Evolutionary conservation across 192 early-diverging fungal species (phyloP), one percentile per base, ranked within the genome.

Genomic region (Phlyctochytrium bullatum): DNA sequence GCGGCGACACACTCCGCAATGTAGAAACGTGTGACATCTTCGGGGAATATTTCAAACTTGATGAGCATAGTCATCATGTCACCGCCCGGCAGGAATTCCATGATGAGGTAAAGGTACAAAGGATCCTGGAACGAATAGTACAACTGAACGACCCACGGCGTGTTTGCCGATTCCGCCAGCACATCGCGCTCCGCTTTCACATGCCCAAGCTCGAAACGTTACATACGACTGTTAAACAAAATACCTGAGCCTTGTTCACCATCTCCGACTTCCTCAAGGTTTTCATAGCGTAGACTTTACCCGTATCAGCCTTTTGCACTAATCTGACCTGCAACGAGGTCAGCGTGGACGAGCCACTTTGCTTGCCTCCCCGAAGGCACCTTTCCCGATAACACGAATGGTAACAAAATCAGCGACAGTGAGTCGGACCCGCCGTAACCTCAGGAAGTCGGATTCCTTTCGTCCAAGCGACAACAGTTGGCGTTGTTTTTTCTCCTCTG

Each of bases 1-100:
- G 98, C 94, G 54, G 91, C 76, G 0, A 96, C 91, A 76, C 92
- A 92, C 78, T 99, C 96, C 35, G 93, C 96, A 83, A 98, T 95
- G 73, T 99, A 99, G 72, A 99, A 99, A 33, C 93, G 91, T 3
- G 96, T 98, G 28, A 98, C 93, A 63, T 95, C 92, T 36, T 99
- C 98, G 0, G 93, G 90, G 76, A 99, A 98, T 28, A 76, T 86
- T 73, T 99, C 96, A 75, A 96, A 95, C 74, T 96, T 96, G 75
- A 98, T 98, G 61, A 99, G 80, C 94, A 98, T 94, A 14, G 93
- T 95, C 95, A 99, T 98, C 84, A 99, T 82, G 78, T 99, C 98
- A 51, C 98, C 98, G 36, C 98, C 98, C 0, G 98, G 95, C 64
- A 96, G 76, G 62, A 98, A 99, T 83, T 99, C 98, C 98, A 99